Evolutionary conservation across 2,329 filamentous ascomycete species (phyloP), one percentile per base, ranked within the genome.

Genomic region (Dryadomyces sulphureus): DNA sequence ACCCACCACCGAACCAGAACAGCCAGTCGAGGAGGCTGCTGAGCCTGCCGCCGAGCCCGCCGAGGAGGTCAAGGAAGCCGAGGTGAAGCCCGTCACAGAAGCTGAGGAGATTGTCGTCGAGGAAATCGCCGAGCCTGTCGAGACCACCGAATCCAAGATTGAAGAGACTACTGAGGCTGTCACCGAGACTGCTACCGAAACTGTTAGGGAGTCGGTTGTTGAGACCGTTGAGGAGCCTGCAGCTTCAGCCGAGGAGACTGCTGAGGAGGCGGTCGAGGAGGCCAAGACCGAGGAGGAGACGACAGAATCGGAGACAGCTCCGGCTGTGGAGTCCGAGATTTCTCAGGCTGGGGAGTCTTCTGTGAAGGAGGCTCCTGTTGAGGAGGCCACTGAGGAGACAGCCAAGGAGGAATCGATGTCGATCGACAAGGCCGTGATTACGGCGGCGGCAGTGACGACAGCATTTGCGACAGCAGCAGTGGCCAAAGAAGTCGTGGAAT

Each of bases 131-230:
- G 27, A 30, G 14, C 7, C 38, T 25, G 14, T n/a, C 7, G 24
- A 25, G 7, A 16, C 47, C 1, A 17, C 41, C 14, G 27, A 30
- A 14, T 30, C 27, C n/a, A n/a, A n/a, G n/a, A n/a, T n/a, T n/a
- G 48, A 52, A 4, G 47, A 39, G 20, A 42, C 42, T 17, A 38
- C 49, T 25, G 53, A 45, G 11, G 20, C 47, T 14, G 11, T 43
- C 0, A 30, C 39, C 8, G 50, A 50, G 38, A 22, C 38, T 7
- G 49, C 50, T 25, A 17, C 41, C 40, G 45, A 41, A 4, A 25
- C 30, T 11, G 7, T 24, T 16, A 34, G 39, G 16, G 46, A 50
- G 17, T 49, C 53, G 45, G 46, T 48, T 21, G 34, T 43, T 9
- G 47, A 48, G 38, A 47, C 49, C 11, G 41, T 38, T 25, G 17